Evolutionary conservation across 2,329 filamentous ascomycete species (phyloP), one percentile per base, ranked within the genome.

Genomic region (Claviceps spartinae): DNA sequence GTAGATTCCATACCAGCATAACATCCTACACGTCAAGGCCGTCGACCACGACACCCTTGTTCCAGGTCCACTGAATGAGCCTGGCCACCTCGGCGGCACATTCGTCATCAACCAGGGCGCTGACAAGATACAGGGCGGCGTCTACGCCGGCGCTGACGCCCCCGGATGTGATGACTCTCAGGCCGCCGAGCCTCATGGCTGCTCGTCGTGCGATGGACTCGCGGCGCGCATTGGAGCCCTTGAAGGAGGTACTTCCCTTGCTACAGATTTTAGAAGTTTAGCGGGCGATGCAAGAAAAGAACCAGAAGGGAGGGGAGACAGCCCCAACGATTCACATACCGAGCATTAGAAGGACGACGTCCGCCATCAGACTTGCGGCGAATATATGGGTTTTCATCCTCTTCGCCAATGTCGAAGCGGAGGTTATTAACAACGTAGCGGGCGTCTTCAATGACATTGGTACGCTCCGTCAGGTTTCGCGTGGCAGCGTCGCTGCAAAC

Each of bases 401-500:
- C 81, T 63, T 90, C 81, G 55, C 85, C 84, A 59, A 93, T 74
- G 61, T 93, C 87, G 67, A 91, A 94, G 60, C 88, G 85, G 54
- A 89, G 82, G 70, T 94, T 93, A 76, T 94, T 94, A 66, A 94
- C 88, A 20, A 94, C 87, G 65, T 93, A 94, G 63, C 87, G 79
- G 63, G 77, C 76, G 57, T 87, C 83, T 63, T 93, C 86, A 62
- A 91, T 78, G 57, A 93, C 85, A 63, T 93, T 86, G 61, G 86
- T 88, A 63, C 86, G 83, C 72, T 89, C 84, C 52, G 81, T 78
- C 58, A 85, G 73, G 66, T 86, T 81, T 56, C 81, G 76, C 53
- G 80, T 79, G 46, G 85, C 79, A 47, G 82, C 80, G 57, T 87
- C 82, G 66, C 85, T 86, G 74, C 85, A 89, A 59, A 89, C 70